Evolutionary conservation across 2,329 filamentous ascomycete species (phyloP), one percentile per base, ranked within the genome.

Genomic region (Colletotrichum nymphaeae): DNA sequence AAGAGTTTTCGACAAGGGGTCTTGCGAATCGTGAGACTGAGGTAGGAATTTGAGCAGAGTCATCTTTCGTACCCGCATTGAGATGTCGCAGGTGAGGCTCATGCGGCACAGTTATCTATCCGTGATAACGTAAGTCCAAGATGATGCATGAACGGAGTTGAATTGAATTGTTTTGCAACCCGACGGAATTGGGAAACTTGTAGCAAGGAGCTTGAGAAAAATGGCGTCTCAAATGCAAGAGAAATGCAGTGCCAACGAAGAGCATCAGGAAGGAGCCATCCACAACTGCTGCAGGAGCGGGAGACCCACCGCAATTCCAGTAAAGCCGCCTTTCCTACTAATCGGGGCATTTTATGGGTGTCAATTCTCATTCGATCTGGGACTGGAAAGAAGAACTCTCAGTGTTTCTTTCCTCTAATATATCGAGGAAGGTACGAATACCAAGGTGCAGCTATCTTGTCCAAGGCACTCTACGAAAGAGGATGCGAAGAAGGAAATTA

Each of bases 281-380:
- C 32, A 35, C 37, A 16, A 49, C 42, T 49, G 42, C 42, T 49
- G 42, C 42, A 49, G 19, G 19, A 57, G 37, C 11, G 37, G 19
- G 37, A 49, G 42, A 37, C 32, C 69, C 69, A 42, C 67, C 11
- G 60, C 55, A 70, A 65, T 73, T 70, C 59, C 30, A 56, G 2
- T 14, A 16, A 28, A 30, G 24, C 12, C 26, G 32, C 30, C 53
- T 19, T 26, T 30, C 26, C 26, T 19, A 46, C 26, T 19, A 46
- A n/a, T 30, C 9, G 14, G 19, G 28, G 22, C 19, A n/a, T 26
- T 26, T n/a, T 22, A 1, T 5, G 26, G 52, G 52, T 55, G 52
- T 69, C 42, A 56, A 67, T 70, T 49, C 6, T 7, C 19, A 22
- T 49, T 49, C 19, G 42, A 49, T 19, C 9, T 22, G 19, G 42